A percentile compares a stretch with the other conserved stretches of the same genome.
Conservation (phyloP, 495 filamentous ascomycete genomes). For the Amphirosellinia nigrospora region DNA sequence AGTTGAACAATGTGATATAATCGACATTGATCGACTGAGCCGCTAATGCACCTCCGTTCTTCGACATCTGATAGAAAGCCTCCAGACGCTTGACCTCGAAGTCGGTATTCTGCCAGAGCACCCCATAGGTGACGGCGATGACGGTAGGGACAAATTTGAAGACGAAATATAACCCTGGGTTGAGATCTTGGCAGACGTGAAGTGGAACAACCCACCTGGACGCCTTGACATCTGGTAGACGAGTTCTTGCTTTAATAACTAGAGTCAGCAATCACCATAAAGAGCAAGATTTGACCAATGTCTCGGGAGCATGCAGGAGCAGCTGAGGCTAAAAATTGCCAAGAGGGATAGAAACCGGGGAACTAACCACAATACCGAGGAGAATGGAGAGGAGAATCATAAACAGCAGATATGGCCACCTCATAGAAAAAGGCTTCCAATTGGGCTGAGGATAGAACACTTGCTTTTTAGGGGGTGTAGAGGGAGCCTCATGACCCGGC, state of each 20-base stretch:
- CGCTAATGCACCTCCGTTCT: conserved; percentile 65
- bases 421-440: conserved; percentile 77
- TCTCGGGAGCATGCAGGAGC: too few relatives aligned
- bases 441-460: conserved; percentile 66
- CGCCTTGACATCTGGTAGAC: conserved; percentile 62
- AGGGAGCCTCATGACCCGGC: conserved; percentile 34
- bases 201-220: conserved; percentile 52
- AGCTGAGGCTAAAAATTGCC: too few relatives aligned
- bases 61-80: conserved; percentile 75
- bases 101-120: conserved; percentile 76
- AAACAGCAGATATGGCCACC: conserved; percentile 62
- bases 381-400: conserved; percentile 63
- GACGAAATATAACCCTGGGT: conserved; percentile 62
- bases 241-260: too few relatives aligned
- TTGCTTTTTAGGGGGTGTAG: conserved; percentile 41
- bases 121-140: conserved; percentile 71
- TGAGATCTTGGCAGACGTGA: conserved; percentile 60
- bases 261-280: too few relatives aligned
- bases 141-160: conserved; percentile 77
- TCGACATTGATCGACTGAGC: conserved; percentile 74
- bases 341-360: too few relatives aligned
- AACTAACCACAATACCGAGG: conserved; percentile 57
- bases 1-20: conserved; percentile 69
- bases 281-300: too few relatives aligned
- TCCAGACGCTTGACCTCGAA: conserved; percentile 77